Conservation (phyloP, 139 green algal species). For the Spirogloea muscicola region DNA sequence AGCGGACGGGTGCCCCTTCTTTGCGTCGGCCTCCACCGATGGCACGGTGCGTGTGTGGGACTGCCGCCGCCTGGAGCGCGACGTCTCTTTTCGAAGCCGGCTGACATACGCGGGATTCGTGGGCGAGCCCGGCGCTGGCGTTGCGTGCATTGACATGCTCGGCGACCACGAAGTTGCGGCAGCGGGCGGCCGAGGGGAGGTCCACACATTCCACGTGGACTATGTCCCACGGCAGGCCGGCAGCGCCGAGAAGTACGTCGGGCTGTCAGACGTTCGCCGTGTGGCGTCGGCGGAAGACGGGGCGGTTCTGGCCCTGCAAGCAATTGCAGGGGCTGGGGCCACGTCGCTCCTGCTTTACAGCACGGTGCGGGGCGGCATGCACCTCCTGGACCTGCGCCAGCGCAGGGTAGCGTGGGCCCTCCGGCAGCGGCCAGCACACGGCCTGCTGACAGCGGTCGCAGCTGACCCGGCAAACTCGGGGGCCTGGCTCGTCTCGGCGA, state of each 20-base stretch:
- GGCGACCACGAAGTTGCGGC: constrained; percentile 1
- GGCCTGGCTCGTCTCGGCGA: constrained; percentile 30
- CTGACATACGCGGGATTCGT: constrained; percentile 74
- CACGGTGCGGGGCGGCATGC: constrained; percentile 22
- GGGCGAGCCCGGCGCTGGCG: neutral
- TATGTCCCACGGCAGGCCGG: no score
- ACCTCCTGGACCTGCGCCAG: constrained; percentile 30
- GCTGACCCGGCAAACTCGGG: neutral
- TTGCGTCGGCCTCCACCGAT: constrained; percentile 76
- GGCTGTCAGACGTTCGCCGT: no score
- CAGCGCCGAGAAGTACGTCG: no score
- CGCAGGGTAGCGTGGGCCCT: constrained; percentile 10
- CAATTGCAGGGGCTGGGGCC: no score
- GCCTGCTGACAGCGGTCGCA: constrained; percentile 1
- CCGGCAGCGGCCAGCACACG: neutral
- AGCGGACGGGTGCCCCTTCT: constrained; percentile 61
- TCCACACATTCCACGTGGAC: constrained; percentile 36
- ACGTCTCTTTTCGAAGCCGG: constrained; percentile 77
- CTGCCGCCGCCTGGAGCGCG: constrained; percentile 73
- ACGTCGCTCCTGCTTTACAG: constrained; percentile 17
- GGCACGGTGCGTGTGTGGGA: constrained; percentile 77
- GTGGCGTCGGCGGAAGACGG: no score
- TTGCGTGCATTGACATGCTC: constrained; percentile 6
- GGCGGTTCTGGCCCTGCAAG: no score
- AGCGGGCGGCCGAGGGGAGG: neutral